Evolutionary conservation across 345 rosid genomes (phyloP), one percentile per base, ranked within the genome.

Genomic region (Isatis tinctoria): DNA sequence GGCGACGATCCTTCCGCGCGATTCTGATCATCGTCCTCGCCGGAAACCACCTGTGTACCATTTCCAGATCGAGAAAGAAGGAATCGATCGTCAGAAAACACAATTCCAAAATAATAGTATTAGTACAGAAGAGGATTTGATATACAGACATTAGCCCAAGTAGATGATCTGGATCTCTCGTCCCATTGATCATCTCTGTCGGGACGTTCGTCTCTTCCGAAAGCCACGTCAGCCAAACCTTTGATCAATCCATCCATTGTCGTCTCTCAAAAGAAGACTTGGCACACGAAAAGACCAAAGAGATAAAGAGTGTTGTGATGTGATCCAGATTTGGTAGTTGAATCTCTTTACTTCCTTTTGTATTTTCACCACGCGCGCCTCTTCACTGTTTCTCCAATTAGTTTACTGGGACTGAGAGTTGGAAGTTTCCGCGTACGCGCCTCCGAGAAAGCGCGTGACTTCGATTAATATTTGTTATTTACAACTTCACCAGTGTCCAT

Each of bases 191-290:
- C 63, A 27, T 32, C 77, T 8, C 53, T 52, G 10, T 13, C 64
- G 16, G 65, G 71, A n/a, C 70, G 65, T 4, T 24, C 76, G 69
- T 57, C 60, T 41, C 76, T 81, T 12, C 83, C 95, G 49, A 93
- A 26, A 11, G 83, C 91, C 20, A 83, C 88, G 82, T 89, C 90
- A 16, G 74, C 60, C 59, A 93, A 57, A 65, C 89, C 89, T 69
- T 76, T 90, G 82, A 93, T 89, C 82, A 93, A 73, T 39, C 87
- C 92, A 1, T 93, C 97, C 98, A 93, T 88, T 44, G 37, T 48
- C 45, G 11, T n/a, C 14, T 48, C 60, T 53, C 27, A 33, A 56
- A 26, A 20, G 24, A 11, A 30, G 33, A 30, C 33, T 9, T 11
- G 4, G 54, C 20, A 22, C 9, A 27, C 18, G 32, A 53, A 16